A percentile compares a stretch with the other conserved stretches of the same genome.
These are phyloP conservation scores for Venturia aucupariae DNA, from an alignment of 2,329 filamentous ascomycete species.

Conservation along the genomic window DNA sequence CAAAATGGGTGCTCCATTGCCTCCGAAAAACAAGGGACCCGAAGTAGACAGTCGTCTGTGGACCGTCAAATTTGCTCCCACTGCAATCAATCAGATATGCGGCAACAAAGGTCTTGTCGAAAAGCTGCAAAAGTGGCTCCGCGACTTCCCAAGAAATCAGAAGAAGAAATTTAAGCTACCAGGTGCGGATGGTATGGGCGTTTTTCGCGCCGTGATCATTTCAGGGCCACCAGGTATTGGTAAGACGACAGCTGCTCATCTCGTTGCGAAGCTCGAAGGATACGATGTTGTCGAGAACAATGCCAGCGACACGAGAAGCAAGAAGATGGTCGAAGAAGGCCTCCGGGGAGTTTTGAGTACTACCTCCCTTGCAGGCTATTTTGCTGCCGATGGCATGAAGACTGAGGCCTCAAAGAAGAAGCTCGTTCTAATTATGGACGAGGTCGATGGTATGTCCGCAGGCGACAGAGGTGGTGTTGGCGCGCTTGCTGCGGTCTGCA, in stretches of 20 bases:
- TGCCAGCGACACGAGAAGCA: constrained; percentile 90
- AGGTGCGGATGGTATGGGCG: constrained; percentile 76
- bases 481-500: constrained; percentile 87
- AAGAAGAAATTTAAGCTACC: constrained; percentile 73
- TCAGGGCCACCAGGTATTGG: constrained; percentile 94
- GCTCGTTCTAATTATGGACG: constrained; percentile 94
- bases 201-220: constrained; percentile 82
- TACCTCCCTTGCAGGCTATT: constrained; percentile 84
- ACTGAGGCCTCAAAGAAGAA: constrained; percentile 81
- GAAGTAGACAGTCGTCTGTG: constrained; percentile 45
- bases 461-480: constrained; percentile 94
- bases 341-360: constrained; percentile 89
- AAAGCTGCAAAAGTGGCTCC: constrained; percentile 80
- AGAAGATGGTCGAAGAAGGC: constrained; percentile 84
- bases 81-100: constrained; percentile 76
- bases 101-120: constrained; percentile 89
- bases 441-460: constrained; percentile 97
- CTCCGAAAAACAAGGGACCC: constrained; percentile 19
- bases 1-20: constrained; percentile 28
- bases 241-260: constrained; percentile 92
- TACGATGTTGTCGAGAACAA: constrained; percentile 94
- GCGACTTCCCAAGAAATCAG: constrained; percentile 68
- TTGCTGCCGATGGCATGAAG: constrained; percentile 71
- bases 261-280: constrained; percentile 85
- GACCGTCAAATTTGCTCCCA: constrained; percentile 93